A percentile compares a stretch with the other conserved stretches of the same genome.
Evolutionary conservation across 495 filamentous ascomycete genomes (phyloP).

Genomic region (Trichoderma gamsii): DNA sequence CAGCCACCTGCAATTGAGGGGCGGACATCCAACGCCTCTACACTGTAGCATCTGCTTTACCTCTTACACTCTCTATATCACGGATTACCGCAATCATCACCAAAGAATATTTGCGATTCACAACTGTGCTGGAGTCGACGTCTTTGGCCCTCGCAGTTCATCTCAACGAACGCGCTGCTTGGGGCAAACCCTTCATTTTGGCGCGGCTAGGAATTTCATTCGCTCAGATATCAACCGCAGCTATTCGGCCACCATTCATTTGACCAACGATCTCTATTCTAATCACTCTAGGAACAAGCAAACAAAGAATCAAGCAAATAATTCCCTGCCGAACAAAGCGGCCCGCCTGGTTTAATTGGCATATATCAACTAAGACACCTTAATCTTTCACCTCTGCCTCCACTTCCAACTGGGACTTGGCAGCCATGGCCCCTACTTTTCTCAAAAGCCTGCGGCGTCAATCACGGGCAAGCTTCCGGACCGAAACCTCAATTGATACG

Average conservation of each 20-base stretch:
- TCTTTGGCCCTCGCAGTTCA: neutral
- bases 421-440: constrained; percentile 53
- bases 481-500: constrained; percentile 44
- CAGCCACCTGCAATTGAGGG: neutral
- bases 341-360: neutral
- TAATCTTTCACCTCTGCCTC: neutral
- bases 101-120: neutral
- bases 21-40: neutral
- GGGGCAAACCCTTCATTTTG: neutral
- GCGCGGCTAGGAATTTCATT: neutral
- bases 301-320: neutral
- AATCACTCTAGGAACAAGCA: neutral
- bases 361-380: neutral
- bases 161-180: neutral
- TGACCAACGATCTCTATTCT: neutral
- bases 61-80: neutral
- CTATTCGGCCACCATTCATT: neutral
- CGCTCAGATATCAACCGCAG: neutral
- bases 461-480: constrained; percentile 60
- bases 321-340: neutral
- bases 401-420: neutral
- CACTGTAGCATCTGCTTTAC: constrained; percentile 2
- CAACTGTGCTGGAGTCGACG: neutral
- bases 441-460: constrained; percentile 68
- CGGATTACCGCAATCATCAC: neutral